Evolutionary conservation across 306 rosid species (phyloP), one percentile per base, ranked within the genome.

Genomic region (Prunus mongolica): DNA sequence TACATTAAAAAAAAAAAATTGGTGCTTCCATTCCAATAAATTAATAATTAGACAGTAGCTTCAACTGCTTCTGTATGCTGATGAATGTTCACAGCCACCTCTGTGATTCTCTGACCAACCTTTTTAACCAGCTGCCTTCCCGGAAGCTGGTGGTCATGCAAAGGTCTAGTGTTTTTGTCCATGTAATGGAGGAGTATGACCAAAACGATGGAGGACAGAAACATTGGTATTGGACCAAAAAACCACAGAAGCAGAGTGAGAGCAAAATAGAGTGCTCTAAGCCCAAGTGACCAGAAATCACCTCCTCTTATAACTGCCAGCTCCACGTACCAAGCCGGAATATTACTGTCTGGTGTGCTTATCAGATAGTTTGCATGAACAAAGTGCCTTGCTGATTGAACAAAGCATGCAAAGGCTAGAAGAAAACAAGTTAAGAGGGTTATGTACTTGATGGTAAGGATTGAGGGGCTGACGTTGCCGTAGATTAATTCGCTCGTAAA

Each of bases 181-280:
- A 89, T 87, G 67, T 75, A 65, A 71, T 85, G 81, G 54, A 93
- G 86, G 10, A 79, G 12, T 5, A 72, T 1, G 19, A 93, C 97
- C 86, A 87, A 76, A 66, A 72, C 50, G 15, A 89, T 9, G 12
- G 94, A 89, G 69, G 89, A 87, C 74, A 79, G 34, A 72, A 90
- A 87, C 96, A 87, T 90, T 1, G 97, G 96, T n/a, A 93, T 90
- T 16, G 97, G 96, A 41, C 96, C 96, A 60, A 90, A 93, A 82
- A 93, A 86, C 97, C 97, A 93, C 8, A 90, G 92, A 54, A 93
- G 46, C 75, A 93, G 67, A 65, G 84, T 65, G 0, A 93, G 88
- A 46, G 97, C 96, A 74, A 89, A 90, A 74, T 90, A 93, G 12
- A 90, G 87, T 1, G 97, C 87, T 71, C 96, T 44, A 50, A 90